Evolutionary conservation across 139 green algal genomes (phyloP), one percentile per base, ranked within the genome.

Genomic region (Yamagishiella unicocca): DNA sequence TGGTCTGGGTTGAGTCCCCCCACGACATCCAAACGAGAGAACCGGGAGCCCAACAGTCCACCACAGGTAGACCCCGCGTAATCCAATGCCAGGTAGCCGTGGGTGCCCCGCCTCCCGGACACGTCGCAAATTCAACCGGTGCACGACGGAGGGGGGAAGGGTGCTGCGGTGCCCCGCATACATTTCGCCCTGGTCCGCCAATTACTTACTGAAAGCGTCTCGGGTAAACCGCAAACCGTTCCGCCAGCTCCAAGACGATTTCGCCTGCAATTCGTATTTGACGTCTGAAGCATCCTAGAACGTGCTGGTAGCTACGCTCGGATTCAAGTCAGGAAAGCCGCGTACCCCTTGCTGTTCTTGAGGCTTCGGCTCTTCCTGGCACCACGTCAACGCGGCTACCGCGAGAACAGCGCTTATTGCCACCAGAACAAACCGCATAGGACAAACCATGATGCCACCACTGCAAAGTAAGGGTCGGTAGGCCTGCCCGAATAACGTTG

Each of bases 161-260:
- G 50, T 17, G 14, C 50, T 12, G 17, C 14, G 12, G 17, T 58
- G 50, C 50, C 14, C 12, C 27, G 9, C 9, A 38, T n/a, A 70
- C 22, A 70, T 3, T 2, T 29, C 33, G 27, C 61, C 9, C 61
- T 8, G 2, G n/a, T 9, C 58, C 9, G 58, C 14, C 29, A 67
- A 24, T 37, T 8, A 54, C 75, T 82, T 35, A 82, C 75, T 82
- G 75, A 82, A 82, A 35, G 75, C 75, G 75, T 82, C 75, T 46
- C 75, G 46, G 31, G 37, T 31, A n/a, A 82, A 82, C 21, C 12
- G 31, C 5, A 68, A 35, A 33, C 75, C 33, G 22, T 82, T 50
- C 12, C 72, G 72, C 72, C 42, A 80, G 22, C 24, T 67, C 50
- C 31, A 68, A 46, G 75, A 68, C 31, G 19, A 50, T 3, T 50